Conservation (phyloP, 306 rosid species). For the Lablab purpureus region DNA sequence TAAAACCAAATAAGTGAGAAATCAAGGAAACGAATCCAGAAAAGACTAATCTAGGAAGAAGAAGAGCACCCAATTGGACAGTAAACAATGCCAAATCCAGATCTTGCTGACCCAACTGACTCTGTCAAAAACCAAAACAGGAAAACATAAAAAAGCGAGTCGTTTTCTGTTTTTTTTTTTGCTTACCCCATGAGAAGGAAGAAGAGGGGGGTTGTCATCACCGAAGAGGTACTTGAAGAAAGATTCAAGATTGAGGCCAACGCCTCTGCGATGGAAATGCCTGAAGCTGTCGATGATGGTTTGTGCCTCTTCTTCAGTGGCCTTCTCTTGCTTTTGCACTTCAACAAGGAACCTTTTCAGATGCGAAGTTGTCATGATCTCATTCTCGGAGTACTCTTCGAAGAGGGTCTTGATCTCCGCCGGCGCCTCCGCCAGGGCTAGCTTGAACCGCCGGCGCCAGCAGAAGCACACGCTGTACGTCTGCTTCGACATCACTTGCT, state of each 20-base stretch:
- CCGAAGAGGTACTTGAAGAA: slow-evolving; percentile 83
- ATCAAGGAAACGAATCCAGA: neutral
- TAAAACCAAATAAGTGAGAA: neutral
- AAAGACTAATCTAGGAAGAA: slow-evolving; percentile 8
- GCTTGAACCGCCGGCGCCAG: slow-evolving; percentile 80
- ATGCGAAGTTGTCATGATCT: slow-evolving; percentile 66
- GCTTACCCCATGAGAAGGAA: slow-evolving; percentile 60
- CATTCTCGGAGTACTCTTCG: slow-evolving; percentile 73
- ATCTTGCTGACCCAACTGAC: slow-evolving; percentile 10
- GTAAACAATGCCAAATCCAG: slow-evolving; percentile 36
- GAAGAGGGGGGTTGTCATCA: slow-evolving; percentile 68
- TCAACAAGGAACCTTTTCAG: slow-evolving; percentile 70
- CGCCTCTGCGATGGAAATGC: slow-evolving; percentile 76
- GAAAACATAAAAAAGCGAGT: neutral
- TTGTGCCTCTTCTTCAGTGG: slow-evolving; percentile 71
- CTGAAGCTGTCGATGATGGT: slow-evolving; percentile 63
- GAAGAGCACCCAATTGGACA: slow-evolving; percentile 24
- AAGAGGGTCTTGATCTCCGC: slow-evolving; percentile 69
- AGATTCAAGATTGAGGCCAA: slow-evolving; percentile 67
- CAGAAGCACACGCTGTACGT: slow-evolving; percentile 95
- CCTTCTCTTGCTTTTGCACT: slow-evolving; percentile 66
- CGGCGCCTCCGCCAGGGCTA: slow-evolving; percentile 75
- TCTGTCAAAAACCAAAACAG: neutral
- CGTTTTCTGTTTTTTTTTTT: neutral
- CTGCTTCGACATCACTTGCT: slow-evolving; percentile 61